Evolutionary conservation across 1,284 basidiomycete species (phyloP).

Genomic region (Prillingera fragicola): DNA sequence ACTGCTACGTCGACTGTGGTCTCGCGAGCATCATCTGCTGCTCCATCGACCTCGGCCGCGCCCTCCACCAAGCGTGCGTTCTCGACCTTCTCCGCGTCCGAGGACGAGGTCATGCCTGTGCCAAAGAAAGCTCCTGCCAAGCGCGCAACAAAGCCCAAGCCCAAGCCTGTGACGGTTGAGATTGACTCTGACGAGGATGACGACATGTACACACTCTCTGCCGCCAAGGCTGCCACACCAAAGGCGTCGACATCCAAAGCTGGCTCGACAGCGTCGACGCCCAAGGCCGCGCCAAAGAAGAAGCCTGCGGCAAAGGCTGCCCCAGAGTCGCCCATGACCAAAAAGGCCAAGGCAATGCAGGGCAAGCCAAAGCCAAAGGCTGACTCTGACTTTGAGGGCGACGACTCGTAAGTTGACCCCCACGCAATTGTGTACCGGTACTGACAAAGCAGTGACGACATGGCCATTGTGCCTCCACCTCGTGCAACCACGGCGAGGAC

Average conservation of each 20-base stretch:
- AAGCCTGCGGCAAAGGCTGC: slow-evolving; percentile 3
- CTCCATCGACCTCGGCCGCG: slow-evolving; percentile 9
- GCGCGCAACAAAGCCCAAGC: slow-evolving; percentile 49
- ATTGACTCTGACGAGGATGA: slow-evolving; percentile 60
- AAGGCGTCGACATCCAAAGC: slow-evolving; percentile 7
- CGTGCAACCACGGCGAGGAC: slow-evolving; percentile 7
- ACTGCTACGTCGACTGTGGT: slow-evolving; percentile 3
- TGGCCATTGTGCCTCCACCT: not conserved
- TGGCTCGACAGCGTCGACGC: not conserved
- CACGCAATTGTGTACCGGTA: not conserved
- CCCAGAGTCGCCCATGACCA: not conserved
- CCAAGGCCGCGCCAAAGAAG: slow-evolving; percentile 33
- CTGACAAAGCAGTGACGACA: slow-evolving; percentile 1
- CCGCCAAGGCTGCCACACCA: slow-evolving; percentile 24
- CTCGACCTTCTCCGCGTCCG: slow-evolving; percentile 7
- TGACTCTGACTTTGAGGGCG: slow-evolving; percentile 17
- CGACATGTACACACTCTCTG: slow-evolving; percentile 30
- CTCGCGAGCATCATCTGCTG: slow-evolving; percentile 15
- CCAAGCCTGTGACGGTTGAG: slow-evolving; percentile 51
- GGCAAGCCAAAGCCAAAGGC: slow-evolving; percentile 14
- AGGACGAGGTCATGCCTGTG: not conserved
- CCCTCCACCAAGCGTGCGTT: slow-evolving; percentile 18
- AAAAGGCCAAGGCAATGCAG: slow-evolving; percentile 4
- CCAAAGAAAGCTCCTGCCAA: slow-evolving; percentile 45
- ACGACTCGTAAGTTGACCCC: slow-evolving; percentile 6